Evolutionary conservation across 2,329 filamentous ascomycete genomes (phyloP).

Genomic region (Stagonosporopsis cucurbitacearum): DNA sequence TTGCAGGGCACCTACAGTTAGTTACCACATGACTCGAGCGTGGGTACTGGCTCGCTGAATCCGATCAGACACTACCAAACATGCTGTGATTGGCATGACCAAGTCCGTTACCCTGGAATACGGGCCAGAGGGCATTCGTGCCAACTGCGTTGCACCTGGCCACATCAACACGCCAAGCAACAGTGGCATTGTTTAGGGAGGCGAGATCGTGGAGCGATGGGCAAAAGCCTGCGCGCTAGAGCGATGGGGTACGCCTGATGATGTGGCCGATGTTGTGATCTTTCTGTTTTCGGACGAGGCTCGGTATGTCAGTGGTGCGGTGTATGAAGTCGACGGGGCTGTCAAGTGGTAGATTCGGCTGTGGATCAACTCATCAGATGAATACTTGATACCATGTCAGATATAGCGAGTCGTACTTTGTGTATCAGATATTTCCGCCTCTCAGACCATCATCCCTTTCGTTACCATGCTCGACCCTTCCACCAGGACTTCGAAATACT

Average conservation of each 20-base stretch:
- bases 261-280: slow-evolving; percentile 31
- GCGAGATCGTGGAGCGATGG: slow-evolving; percentile 52
- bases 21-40: not conserved
- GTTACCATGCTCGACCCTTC: too few species aligned
- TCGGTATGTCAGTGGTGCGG: slow-evolving; percentile 11
- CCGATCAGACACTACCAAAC: slow-evolving; percentile 35
- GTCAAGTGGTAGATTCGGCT: slow-evolving; percentile 7
- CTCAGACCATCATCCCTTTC: too few species aligned
- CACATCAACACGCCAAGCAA: slow-evolving; percentile 58
- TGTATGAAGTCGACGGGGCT: slow-evolving; percentile 20
- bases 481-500: too few species aligned
- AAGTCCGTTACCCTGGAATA: slow-evolving; percentile 43
- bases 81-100: slow-evolving; percentile 42
- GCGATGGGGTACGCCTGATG: slow-evolving; percentile 54
- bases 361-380: not conserved
- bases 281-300: not conserved
- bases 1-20: slow-evolving; percentile 13
- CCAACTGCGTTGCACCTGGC: slow-evolving; percentile 45
- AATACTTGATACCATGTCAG: slow-evolving; percentile 49
- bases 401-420: slow-evolving; percentile 71
- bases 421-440: too few species aligned
- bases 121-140: slow-evolving; percentile 38
- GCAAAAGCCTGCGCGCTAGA: slow-evolving; percentile 50
- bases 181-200: slow-evolving; percentile 57
- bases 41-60: not conserved